These are phyloP conservation scores for Lithohypha guttulata DNA, from an alignment of 2,329 filamentous ascomycete genomes.

Conservation along the genomic window DNA sequence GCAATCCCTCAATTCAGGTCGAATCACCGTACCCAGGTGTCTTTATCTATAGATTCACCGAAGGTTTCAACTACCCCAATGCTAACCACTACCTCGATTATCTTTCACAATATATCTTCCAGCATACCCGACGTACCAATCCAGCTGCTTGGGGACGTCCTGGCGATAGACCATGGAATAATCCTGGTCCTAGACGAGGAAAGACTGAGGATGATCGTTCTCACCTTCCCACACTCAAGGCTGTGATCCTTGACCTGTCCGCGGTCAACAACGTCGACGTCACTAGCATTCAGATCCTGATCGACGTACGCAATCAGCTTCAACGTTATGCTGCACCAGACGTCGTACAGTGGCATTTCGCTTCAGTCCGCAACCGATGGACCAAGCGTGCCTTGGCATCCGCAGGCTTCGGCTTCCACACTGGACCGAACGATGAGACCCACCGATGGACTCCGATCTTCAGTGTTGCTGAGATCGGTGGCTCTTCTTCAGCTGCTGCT, in stretches of 20 bases:
- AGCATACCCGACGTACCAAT: constrained; percentile 66
- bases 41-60: constrained; percentile 90
- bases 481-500: constrained; percentile 57
- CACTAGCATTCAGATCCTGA: constrained; percentile 81
- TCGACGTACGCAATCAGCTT: constrained; percentile 89
- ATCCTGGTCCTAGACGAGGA: constrained; percentile 62
- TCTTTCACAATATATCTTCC: constrained; percentile 57
- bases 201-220: constrained; percentile 39
- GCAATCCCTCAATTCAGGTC: constrained; percentile 73
- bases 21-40: constrained; percentile 77
- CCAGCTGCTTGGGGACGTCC: constrained; percentile 51
- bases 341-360: constrained; percentile 87
- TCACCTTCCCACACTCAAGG: constrained; percentile 60
- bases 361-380: constrained; percentile 89
- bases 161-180: constrained; percentile 89
- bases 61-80: constrained; percentile 95
- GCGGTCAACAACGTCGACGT: constrained; percentile 90
- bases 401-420: constrained; percentile 80
- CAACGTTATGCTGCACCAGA: constrained; percentile 74
- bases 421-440: constrained; percentile 40
- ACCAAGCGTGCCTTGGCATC: constrained; percentile 80
- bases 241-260: constrained; percentile 88
- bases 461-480: constrained; percentile 76
- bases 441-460: constrained; percentile 90
- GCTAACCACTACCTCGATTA: constrained; percentile 80